These are phyloP conservation scores for Saccharomycopsis oosterbeekiorum DNA, from an alignment of 805 yeast genomes.

Conservation along the genomic window DNA sequence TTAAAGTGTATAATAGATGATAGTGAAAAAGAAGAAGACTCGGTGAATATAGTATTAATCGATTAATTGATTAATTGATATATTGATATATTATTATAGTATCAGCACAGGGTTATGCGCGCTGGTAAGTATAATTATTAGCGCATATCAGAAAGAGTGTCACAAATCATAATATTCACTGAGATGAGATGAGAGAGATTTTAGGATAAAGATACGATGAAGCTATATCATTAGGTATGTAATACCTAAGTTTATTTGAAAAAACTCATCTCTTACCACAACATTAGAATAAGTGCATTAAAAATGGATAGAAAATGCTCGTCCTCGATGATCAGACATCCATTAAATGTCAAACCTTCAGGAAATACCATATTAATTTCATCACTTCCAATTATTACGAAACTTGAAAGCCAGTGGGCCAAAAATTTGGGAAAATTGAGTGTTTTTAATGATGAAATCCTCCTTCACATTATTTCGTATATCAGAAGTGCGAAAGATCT, in stretches of 20 bases:
- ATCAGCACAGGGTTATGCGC: neutral
- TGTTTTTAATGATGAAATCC: slow-evolving; percentile 50
- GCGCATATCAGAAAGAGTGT: neutral
- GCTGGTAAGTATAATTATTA: neutral
- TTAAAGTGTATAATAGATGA: too few species aligned
- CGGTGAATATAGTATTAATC: too few species aligned
- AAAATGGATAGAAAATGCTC: neutral
- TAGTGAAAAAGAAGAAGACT: too few species aligned
- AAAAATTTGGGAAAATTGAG: slow-evolving; percentile 45
- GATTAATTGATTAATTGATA: too few species aligned
- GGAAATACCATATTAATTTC: slow-evolving; percentile 44
- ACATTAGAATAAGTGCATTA: neutral
- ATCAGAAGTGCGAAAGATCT: slow-evolving; percentile 41
- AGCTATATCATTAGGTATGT: too few species aligned
- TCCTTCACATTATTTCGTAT: slow-evolving; percentile 42
- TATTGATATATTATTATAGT: too few species aligned
- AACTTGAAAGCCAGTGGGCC: slow-evolving; percentile 18
- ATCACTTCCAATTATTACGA: slow-evolving; percentile 12
- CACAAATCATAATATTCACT: neutral
- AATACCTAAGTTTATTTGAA: too few species aligned
- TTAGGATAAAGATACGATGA: too few species aligned
- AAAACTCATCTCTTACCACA: too few species aligned
- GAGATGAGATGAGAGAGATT: neutral
- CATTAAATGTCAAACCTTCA: slow-evolving; percentile 64
- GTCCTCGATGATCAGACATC: slow-evolving; percentile 36